phyloP scores from a whole-genome alignment of 257 asterid species.

The Jaltomata sinuosa region DNA sequence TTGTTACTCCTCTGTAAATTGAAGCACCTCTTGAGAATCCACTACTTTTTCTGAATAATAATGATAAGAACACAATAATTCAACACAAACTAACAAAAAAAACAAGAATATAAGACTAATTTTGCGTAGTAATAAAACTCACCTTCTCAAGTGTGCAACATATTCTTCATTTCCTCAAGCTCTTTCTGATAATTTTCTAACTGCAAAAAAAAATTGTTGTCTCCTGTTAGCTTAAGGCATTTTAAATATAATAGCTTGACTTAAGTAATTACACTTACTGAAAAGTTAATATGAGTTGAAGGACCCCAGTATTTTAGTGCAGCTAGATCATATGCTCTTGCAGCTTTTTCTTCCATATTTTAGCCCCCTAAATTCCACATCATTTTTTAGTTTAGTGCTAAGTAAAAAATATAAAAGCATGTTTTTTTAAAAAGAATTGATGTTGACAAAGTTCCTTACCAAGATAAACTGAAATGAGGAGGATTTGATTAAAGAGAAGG shows the following conservation, averaged over 20 bases:
- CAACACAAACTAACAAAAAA: background rate
- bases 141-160: slow-evolving; percentile 89
- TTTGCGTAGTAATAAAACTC: background rate
- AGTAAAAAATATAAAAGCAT: background rate
- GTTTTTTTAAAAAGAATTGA: too few species aligned
- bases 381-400: background rate
- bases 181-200: slow-evolving; percentile 71
- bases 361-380: slow-evolving; percentile 51
- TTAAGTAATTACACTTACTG: too few species aligned
- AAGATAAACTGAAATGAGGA: slow-evolving; percentile 50
- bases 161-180: slow-evolving; percentile 79
- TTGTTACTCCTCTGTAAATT: slow-evolving; percentile 41
- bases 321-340: slow-evolving; percentile 92
- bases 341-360: slow-evolving; percentile 98
- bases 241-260: too few species aligned
- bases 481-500: too few species aligned
- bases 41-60: slow-evolving; percentile 26
- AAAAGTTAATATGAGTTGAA: too few species aligned
- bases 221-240: background rate
- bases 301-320: slow-evolving; percentile 96
- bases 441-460: slow-evolving; percentile 38
- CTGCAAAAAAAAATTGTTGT: slow-evolving; percentile 17
- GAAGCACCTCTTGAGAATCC: slow-evolving; percentile 45
- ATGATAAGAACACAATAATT: background rate
- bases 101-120: background rate